Evolutionary conservation across 2,329 filamentous ascomycete genomes (phyloP), one percentile per base, ranked within the genome.

Genomic region (Dactylellina drechsleri): DNA sequence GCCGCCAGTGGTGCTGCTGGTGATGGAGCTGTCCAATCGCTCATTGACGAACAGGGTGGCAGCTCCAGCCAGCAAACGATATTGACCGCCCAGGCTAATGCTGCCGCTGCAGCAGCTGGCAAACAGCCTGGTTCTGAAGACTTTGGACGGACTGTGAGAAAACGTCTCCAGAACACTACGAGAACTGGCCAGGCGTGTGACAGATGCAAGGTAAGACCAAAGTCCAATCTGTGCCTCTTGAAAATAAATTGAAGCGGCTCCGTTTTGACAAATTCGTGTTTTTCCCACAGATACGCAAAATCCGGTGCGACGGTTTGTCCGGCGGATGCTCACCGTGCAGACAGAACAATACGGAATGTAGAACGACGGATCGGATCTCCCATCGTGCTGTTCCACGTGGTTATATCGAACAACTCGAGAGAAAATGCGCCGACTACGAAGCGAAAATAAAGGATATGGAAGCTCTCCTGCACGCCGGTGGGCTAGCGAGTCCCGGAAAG

Each of bases 131-230:
- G 16, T 18, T 18, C 43, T 12, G 43, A 81, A 23, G 82, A 83
- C 66, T 84, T 83, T 77, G 83, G 82, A 60, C 80, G 81, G 70
- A 81, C 82, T 13, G 84, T 86, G 54, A 86, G 84, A 82, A 86
- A 87, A 81, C 85, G 85, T 78, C 82, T 87, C 64, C 82, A 83
- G 61, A 83, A 83, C 67, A 87, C 85, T 64, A 85, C 85, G 76
- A 84, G 88, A 68, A 96, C 92, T 0, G 92, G 92, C 8, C 92
- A 96, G 83, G 92, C 92, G 36, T 96, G 92, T 85, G 92, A 96
- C 82, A 86, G 92, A 66, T 96, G 92, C 86, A 95, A 94, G 86
- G 90, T 92, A 82, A 79, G 49, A 54, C 62, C 18, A 54, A 18
- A 18, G 53, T 16, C 49, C 31, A 7, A 15, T 53, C 10, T 56